Evolutionary conservation across 2,329 filamentous ascomycete genomes (phyloP), one percentile per base, ranked within the genome.

Genomic region (Alternaria alternata): DNA sequence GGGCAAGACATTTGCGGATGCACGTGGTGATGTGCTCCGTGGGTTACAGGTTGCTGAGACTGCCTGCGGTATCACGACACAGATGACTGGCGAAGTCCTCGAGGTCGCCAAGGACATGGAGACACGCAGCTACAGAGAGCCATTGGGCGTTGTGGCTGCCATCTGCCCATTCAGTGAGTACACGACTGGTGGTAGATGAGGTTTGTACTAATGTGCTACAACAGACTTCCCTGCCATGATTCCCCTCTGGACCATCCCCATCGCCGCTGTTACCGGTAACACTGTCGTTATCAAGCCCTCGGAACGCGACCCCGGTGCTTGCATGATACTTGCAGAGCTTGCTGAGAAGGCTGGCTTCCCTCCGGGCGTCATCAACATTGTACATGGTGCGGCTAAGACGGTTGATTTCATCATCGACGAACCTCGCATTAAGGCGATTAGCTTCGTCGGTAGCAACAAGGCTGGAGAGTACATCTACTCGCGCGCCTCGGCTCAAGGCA

Each of bases 61-160:
- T 7, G 90, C 92, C 22, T 92, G 91, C 74, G 90, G 86, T 49
- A 93, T 93, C 55, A 91, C 92, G 0, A 92, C 92, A 70, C 87
- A 94, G 77, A 85, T 95, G 79, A 92, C 91, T 78, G 92, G 92
- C 39, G 91, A 95, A 81, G 85, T 95, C 44, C 84, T 95, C 34
- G 92, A 95, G 82, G 92, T 95, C 12, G 87, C 91, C 55, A 94
- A 92, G 84, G 92, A 95, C 73, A 95, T 95, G 92, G 92, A 95
- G 84, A 95, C 92, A 30, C 84, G 91, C 75, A 91, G 87, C 61
- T 95, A 95, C 79, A 87, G 88, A 63, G 92, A 95, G 84, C 91
- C 92, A 61, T 81, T 95, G 73, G 92, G 92, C 56, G 89, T 95
- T 34, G 89, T 91, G 43, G 91, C 91, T 59, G 91, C 92, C 59